Evolutionary conservation across 2,329 filamentous ascomycete genomes (phyloP), one percentile per base, ranked within the genome.

Genomic region (Cordyceps fumosorosea): DNA sequence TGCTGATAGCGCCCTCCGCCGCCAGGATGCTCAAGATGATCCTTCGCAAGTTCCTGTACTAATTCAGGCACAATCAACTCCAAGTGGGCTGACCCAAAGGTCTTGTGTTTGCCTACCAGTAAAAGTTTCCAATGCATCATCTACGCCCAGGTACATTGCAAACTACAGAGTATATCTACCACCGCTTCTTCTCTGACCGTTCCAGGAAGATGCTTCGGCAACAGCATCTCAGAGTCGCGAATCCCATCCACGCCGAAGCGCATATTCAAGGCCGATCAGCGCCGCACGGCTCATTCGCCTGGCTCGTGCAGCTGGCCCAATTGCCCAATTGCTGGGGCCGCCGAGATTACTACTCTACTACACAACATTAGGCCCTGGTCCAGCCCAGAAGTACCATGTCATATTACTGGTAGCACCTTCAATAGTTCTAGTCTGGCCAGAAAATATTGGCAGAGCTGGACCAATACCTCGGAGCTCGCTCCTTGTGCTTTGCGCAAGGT

Each of bases 281-380:
- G 20, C 20, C 45, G 22, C 56, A 29, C 22, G 42, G 44, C 47
- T 59, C 24, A 32, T 59, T 42, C 47, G 56, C 47, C 20, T 59
- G 45, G 56, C 34, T 59, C 56, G 45, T 51, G 56, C 56, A 37
- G 56, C 47, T 42, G 42, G 16, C n/a, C 37, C 55, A 47, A 40
- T 40, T 44, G 40, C 5, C 37, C 18, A 44, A 44, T n/a, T 42
- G 40, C 34, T 60, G 48, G 57, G 32, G 34, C 48, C 14, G 48
- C 57, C 37, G 57, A 60, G 24, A 60, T 60, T 60, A 45, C 57
- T 10, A 44, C 48, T 44, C 37, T 32, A 20, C 22, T 7, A 6
- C n/a, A 29, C 14, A 12, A 29, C 34, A 24, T 12, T 37, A 29
- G 29, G n/a, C 56, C 55, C 44, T 6, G 55, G 42, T 57, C 55